Percentiles rank a stretch among this genome's conserved stretches.
These are phyloP conservation scores for Cordyceps fumosorosea DNA, from an alignment of 2,329 filamentous ascomycete genomes.

Conservation along the genomic window DNA sequence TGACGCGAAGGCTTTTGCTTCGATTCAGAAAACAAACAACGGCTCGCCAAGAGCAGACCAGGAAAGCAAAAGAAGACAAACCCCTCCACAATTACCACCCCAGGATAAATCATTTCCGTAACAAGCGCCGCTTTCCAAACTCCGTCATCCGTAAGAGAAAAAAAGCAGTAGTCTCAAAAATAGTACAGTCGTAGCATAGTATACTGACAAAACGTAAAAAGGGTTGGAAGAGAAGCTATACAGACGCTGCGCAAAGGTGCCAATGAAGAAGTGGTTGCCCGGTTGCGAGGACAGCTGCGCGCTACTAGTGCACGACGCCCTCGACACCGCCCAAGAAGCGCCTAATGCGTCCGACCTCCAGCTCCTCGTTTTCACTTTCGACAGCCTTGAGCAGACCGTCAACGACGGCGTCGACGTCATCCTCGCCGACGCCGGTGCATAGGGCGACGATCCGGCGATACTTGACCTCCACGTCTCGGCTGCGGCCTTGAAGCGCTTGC, in stretches of 20 bases:
- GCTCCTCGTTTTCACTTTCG: conserved; percentile 73
- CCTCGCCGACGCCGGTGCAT: conserved; percentile 74
- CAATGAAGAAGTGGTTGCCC: neutral
- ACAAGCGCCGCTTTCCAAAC: neutral
- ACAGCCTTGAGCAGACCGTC: conserved; percentile 78
- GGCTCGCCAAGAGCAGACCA: neutral
- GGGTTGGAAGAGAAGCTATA: neutral
- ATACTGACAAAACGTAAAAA: neutral
- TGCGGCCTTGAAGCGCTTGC: conserved; percentile 66
- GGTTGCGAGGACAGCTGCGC: neutral
- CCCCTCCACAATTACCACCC: neutral
- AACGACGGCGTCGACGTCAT: conserved; percentile 72
- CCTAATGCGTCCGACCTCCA: conserved; percentile 69
- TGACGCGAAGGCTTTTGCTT: neutral
- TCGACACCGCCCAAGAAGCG: conserved; percentile 77
- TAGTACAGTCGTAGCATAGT: neutral
- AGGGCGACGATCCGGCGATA: conserved; percentile 83
- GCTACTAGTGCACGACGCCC: conserved; percentile 42
- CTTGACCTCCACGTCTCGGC: conserved; percentile 77
- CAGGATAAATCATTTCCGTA: neutral
- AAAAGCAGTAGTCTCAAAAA: neutral
- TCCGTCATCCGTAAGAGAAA: neutral
- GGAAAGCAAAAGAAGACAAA: neutral
- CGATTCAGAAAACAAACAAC: neutral
- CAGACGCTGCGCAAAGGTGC: neutral